phyloP scores from a whole-genome alignment of 169 alveolate species.

The Fabrea salina region DNA sequence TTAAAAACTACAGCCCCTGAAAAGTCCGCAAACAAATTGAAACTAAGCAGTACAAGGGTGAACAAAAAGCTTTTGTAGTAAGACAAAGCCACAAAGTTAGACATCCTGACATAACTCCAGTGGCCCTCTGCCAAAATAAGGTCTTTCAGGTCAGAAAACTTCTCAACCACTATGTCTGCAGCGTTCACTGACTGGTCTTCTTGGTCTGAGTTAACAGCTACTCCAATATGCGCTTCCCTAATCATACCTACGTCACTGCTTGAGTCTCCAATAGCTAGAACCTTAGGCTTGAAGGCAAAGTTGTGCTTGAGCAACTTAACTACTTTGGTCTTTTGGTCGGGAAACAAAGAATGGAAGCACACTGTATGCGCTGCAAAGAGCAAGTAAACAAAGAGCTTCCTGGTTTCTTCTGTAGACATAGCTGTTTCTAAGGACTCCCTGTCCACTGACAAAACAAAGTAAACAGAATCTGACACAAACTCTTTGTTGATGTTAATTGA shows the following conservation, averaged over 20 bases:
- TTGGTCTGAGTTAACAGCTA: not conserved
- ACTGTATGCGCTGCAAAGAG: conserved; percentile 26
- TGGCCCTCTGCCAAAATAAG: not conserved
- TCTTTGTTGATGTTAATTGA: too few species aligned
- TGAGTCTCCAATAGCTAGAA: conserved; percentile 23
- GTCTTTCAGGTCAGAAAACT: not conserved
- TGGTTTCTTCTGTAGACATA: not conserved
- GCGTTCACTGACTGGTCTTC: not conserved
- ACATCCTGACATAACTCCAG: not conserved
- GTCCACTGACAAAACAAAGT: conserved; percentile 9
- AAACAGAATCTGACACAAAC: too few species aligned
- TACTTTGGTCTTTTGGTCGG: conserved; percentile 14
- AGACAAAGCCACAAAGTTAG: not conserved
- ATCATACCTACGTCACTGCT: not conserved
- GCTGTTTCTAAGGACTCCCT: not conserved
- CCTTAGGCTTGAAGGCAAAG: not conserved
- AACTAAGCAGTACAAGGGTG: not conserved
- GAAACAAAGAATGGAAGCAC: not conserved
- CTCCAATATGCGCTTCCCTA: conserved; percentile 13
- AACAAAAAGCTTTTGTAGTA: not conserved
- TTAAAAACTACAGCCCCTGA: too few species aligned
- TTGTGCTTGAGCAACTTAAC: not conserved
- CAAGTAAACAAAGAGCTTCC: not conserved
- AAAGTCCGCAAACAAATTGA: too few species aligned
- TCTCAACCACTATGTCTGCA: not conserved